Evolutionary conservation across 2,329 filamentous ascomycete species (phyloP), one percentile per base, ranked within the genome.

Genomic region (Plectosphaerella plurivora): DNA sequence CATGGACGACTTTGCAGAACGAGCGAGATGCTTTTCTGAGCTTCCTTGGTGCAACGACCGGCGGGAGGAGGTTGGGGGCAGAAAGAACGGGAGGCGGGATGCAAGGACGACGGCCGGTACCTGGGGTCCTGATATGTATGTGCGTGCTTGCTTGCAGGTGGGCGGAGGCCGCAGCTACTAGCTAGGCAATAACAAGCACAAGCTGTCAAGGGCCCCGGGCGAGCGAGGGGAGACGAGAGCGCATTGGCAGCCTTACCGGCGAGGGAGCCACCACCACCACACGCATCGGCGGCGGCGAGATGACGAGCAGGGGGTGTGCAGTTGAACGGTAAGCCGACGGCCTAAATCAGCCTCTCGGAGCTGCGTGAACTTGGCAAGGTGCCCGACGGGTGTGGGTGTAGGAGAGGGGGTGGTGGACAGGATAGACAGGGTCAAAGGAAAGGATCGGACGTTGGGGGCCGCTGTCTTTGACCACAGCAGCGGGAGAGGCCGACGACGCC

Each of bases 91-190:
- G 45, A 47, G 15, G 45, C 24, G 45, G 25, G 45, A 47, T 47
- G 45, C 28, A 33, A 33, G 28, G 28, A 33, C 28, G 28, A 12
- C 28, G 28, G 28, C 28, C 28, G 28, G 35, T 41, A 41, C 47
- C 47, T 41, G 47, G 20, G 35, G 47, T 25, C 25, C 16, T 25
- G 18, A 49, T 49, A 49, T 49, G 47, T 41, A 18, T 49, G 20
- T 18, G 41, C 18, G 41, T 20, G 41, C n/a, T 33, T 33, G 24
- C 45, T 47, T 14, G 24, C 15, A 47, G 45, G 45, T 47, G 45
- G 28, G 45, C 24, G 28, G 45, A 33, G 45, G 24, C n/a, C n/a
- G 24, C 9, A 47, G 15, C 11, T 24, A 33, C 11, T 24, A 33
- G 24, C 10, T 35, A 14, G 25, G 14, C 45, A 47, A 18, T 25